These are phyloP conservation scores for Myxozyma geophila DNA, from an alignment of 805 yeast genomes.

Conservation along the genomic window DNA sequence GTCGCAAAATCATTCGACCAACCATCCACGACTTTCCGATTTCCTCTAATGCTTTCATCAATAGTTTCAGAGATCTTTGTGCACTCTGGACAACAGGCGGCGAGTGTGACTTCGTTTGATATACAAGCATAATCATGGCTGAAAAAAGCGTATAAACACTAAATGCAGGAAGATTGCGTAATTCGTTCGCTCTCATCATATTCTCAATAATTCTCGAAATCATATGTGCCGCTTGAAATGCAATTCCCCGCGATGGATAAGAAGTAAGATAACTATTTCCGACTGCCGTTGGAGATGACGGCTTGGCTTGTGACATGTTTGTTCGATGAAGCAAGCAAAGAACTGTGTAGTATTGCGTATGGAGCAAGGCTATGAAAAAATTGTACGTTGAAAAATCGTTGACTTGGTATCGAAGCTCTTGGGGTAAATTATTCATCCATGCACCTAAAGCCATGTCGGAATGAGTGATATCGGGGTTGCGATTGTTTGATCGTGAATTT, in stretches of 20 bases:
- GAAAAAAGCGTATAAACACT: constrained; percentile 63
- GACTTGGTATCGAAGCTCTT: constrained; percentile 64
- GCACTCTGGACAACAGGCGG: constrained; percentile 48
- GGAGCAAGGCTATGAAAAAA: constrained; percentile 61
- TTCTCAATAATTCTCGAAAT: constrained; percentile 66
- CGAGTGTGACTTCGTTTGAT: constrained; percentile 58
- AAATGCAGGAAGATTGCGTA: constrained; percentile 61
- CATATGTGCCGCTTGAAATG: constrained; percentile 81
- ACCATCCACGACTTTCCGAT: constrained; percentile 60
- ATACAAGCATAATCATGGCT: constrained; percentile 72
- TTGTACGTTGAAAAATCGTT: constrained; percentile 59
- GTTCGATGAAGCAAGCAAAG: constrained; percentile 73
- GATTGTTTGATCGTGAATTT: constrained; percentile 49
- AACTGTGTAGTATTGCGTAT: constrained; percentile 74
- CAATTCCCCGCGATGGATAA: constrained; percentile 79
- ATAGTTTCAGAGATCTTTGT: constrained; percentile 44
- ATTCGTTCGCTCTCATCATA: constrained; percentile 54
- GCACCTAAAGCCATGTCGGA: constrained; percentile 78
- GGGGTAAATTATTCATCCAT: constrained; percentile 73
- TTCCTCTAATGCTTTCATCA: constrained; percentile 47
- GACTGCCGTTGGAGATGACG: constrained; percentile 15
- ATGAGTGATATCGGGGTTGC: constrained; percentile 58
- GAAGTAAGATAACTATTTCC: constrained; percentile 37
- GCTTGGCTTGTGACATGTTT: constrained; percentile 52
- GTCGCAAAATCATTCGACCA: constrained; percentile 55